These are phyloP conservation scores for Neurospora sp. DNA, from an alignment of 2,329 filamentous ascomycete genomes.

Conservation along the genomic window DNA sequence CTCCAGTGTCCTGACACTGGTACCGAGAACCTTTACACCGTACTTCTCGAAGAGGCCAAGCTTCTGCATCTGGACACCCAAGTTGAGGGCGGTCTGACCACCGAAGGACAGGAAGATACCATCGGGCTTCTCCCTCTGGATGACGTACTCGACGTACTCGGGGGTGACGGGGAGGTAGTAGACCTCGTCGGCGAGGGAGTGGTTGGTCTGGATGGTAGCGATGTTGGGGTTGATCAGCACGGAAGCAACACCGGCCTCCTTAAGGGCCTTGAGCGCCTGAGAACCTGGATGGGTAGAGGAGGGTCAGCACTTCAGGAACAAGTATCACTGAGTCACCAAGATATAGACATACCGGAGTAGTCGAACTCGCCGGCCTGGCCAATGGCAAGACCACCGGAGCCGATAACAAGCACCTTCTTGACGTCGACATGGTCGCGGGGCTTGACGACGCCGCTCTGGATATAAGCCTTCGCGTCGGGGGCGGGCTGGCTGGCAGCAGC, in stretches of 20 bases:
- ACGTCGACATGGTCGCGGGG: slow-evolving; percentile 73
- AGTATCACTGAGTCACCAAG: slow-evolving; percentile 21
- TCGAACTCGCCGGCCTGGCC: slow-evolving; percentile 97
- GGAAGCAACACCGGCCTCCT: slow-evolving; percentile 84
- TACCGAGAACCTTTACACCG: slow-evolving; percentile 90
- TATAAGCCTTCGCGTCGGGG: slow-evolving; percentile 75
- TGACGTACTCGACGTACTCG: slow-evolving; percentile 96
- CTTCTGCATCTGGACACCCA: slow-evolving; percentile 95
- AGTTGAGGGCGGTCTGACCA: slow-evolving; percentile 91
- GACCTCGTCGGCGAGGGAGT: slow-evolving; percentile 90
- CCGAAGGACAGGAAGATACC: slow-evolving; percentile 96
- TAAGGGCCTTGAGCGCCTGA: slow-evolving; percentile 92
- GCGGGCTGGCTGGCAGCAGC: slow-evolving; percentile 50
- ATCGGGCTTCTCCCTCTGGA: slow-evolving; percentile 88
- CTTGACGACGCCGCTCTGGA: slow-evolving; percentile 80
- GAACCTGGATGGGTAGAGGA: slow-evolving; percentile 50
- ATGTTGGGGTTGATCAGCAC: slow-evolving; percentile 98
- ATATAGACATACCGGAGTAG: slow-evolving; percentile 70
- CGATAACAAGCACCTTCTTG: slow-evolving; percentile 95
- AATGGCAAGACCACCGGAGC: slow-evolving; percentile 89
- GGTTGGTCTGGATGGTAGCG: slow-evolving; percentile 94
- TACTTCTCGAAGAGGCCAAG: slow-evolving; percentile 93
- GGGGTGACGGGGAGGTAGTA: slow-evolving; percentile 97
- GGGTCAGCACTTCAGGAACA: slow-evolving; percentile 13
- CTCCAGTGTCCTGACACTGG: slow-evolving; percentile 87